phyloP scores from a whole-genome alignment of 2,329 filamentous ascomycete species.

The Simplicillium sp. region DNA sequence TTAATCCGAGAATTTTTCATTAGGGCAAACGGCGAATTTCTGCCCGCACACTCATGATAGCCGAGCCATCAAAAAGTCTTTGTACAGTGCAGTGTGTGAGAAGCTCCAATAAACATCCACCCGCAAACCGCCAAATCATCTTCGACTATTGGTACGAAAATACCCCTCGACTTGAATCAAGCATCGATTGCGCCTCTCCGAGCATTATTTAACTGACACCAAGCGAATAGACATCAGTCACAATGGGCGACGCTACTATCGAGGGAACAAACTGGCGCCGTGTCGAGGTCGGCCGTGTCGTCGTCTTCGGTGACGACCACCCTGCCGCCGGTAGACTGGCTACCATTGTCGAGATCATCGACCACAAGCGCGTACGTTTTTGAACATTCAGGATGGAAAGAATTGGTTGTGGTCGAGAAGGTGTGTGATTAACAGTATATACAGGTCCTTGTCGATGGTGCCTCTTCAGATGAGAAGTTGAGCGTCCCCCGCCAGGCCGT shows the following conservation, averaged over 20 bases:
- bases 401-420: slow-evolving; percentile 1
- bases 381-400: not conserved
- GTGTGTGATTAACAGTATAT: slow-evolving; percentile 12
- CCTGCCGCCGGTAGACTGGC: slow-evolving; percentile 79
- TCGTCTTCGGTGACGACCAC: slow-evolving; percentile 75
- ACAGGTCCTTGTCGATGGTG: slow-evolving; percentile 93
- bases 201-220: slow-evolving; percentile 1
- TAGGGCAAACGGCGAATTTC: slow-evolving; percentile 32
- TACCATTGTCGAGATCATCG: slow-evolving; percentile 97
- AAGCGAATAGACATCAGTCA: slow-evolving; percentile 36
- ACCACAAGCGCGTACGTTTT: slow-evolving; percentile 97
- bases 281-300: slow-evolving; percentile 96
- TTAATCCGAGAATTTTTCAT: slow-evolving; percentile 22
- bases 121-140: slow-evolving; percentile 5
- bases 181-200: not conserved
- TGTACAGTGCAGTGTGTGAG: slow-evolving; percentile 25
- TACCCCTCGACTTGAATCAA: slow-evolving; percentile 1
- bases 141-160: slow-evolving; percentile 10
- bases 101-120: slow-evolving; percentile 12
- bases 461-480: slow-evolving; percentile 69
- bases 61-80: slow-evolving; percentile 31
- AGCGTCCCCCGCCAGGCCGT: slow-evolving; percentile 81
- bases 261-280: slow-evolving; percentile 82
- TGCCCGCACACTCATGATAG: slow-evolving; percentile 27
- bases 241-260: slow-evolving; percentile 77